These are phyloP conservation scores for Fragilaria radians DNA, from an alignment of 108 stramenopile genomes.

Conservation along the genomic window DNA sequence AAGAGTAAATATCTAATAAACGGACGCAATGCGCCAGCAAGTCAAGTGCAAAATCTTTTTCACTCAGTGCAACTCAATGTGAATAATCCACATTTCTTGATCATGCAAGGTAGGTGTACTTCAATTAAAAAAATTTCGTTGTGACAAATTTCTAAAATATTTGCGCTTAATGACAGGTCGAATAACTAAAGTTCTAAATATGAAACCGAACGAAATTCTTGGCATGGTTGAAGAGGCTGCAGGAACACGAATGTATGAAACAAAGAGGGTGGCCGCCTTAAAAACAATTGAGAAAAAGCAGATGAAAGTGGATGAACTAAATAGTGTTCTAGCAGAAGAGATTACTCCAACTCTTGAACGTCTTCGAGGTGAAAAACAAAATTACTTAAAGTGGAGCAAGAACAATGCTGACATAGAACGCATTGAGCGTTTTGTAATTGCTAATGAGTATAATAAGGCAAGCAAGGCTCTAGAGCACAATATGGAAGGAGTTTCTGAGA, in stretches of 20 bases:
- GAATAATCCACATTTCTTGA: slow-evolving; percentile 99
- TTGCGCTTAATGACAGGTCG: slow-evolving; percentile 42
- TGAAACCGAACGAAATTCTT: slow-evolving; percentile 98
- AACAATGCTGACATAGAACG: slow-evolving; percentile 94
- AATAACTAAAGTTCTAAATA: slow-evolving; percentile 98
- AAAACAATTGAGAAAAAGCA: slow-evolving; percentile 99
- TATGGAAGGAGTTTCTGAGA: slow-evolving; percentile 48
- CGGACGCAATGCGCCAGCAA: slow-evolving; percentile 85
- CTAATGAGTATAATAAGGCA: slow-evolving; percentile 74
- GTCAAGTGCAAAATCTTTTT: slow-evolving; percentile 96
- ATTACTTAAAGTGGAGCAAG: slow-evolving; percentile 92
- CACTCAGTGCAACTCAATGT: slow-evolving; percentile 99
- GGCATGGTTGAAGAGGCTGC: slow-evolving; percentile 99
- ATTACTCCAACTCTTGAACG: slow-evolving; percentile 96
- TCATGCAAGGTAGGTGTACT: slow-evolving; percentile 89
- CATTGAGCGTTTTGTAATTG: slow-evolving; percentile 91
- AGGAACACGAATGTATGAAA: slow-evolving; percentile 99
- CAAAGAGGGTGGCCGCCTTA: slow-evolving; percentile 89
- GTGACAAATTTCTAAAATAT: background rate
- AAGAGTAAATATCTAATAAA: slow-evolving; percentile 99
- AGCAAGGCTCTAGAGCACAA: slow-evolving; percentile 50
- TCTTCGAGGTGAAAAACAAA: slow-evolving; percentile 90
- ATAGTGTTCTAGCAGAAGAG: slow-evolving; percentile 88
- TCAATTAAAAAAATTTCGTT: background rate
- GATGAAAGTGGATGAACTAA: slow-evolving; percentile 95